Evolutionary conservation across 768 basidiomycete species (phyloP), one percentile per base, ranked within the genome.

Genomic region (Boletus edulis): DNA sequence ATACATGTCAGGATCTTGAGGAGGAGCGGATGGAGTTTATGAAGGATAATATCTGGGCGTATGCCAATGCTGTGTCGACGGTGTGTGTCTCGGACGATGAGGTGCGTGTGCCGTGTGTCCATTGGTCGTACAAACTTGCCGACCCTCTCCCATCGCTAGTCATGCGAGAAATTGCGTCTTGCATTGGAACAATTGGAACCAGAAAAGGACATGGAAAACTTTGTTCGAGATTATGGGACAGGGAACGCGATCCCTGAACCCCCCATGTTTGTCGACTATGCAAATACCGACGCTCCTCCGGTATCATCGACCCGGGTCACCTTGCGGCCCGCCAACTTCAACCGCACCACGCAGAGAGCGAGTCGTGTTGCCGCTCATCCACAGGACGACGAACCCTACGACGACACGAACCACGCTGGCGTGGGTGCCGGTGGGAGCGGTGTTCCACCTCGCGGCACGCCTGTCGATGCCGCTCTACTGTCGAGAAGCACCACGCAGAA

Each of bases 71-170:
- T 1, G 87, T 97, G n/a, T 97, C 95, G 14, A 91, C 89, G 12
- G 90, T 95, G 14, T 98, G 97, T 62, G 95, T 99, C 17, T 76
- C 86, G 12, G 97, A 98, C 67, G 97, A 99, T 63, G 93, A 96
- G 84, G 92, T 94, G 64, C 56, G 81, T 75, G 52, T 55, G 37
- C 14, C 37, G n/a, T n/a, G 9, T 29, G 38, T 61, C 35, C 18
- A 9, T 31, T 12, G 5, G 14, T 8, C 1, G 32, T 4, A 6
- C 22, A 44, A 32, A 43, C 52, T 34, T 9, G 46, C 43, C 2
- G 12, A 34, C 14, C 31, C 29, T 7, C 9, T 20, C 20, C 34
- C 32, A 42, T 41, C 29, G 7, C 22, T 54, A 98, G 96, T 92
- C 93, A 0, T 98, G 95, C 71, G 97, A 99, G 73, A 81, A 86